A percentile compares a stretch with the other conserved stretches of the same genome.
Conservation (phyloP, 306 rosid species). For the Begonia loranthoides region DNA sequence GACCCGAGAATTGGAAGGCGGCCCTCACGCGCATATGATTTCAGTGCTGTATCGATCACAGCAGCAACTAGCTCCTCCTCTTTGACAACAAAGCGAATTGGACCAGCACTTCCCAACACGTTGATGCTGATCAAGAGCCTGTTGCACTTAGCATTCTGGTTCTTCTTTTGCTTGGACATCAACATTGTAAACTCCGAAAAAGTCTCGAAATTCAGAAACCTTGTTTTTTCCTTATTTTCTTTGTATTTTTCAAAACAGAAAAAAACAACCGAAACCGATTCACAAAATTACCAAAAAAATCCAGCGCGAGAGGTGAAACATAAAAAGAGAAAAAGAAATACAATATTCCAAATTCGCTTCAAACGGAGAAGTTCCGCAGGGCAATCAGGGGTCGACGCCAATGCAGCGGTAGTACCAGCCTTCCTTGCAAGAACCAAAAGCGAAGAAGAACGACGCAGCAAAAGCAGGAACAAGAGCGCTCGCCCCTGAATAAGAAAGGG, state of each 20-base stretch:
- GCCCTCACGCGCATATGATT: slow-evolving; percentile 89
- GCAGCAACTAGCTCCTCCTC: slow-evolving; percentile 61
- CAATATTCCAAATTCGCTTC: background rate
- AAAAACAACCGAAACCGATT: background rate
- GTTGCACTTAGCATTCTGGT: slow-evolving; percentile 33
- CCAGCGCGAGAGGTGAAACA: background rate
- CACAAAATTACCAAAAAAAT: background rate
- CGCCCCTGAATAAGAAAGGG: slow-evolving; percentile 52
- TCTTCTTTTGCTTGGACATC: slow-evolving; percentile 78
- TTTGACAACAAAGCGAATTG: slow-evolving; percentile 72
- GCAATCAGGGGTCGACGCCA: slow-evolving; percentile 75
- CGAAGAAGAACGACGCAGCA: slow-evolving; percentile 36
- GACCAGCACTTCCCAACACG: slow-evolving; percentile 88
- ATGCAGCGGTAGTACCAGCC: slow-evolving; percentile 99
- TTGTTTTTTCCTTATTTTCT: background rate
- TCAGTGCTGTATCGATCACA: slow-evolving; percentile 70
- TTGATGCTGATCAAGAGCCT: slow-evolving; percentile 69
- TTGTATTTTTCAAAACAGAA: background rate
- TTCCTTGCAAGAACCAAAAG: slow-evolving; percentile 88
- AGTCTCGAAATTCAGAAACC: background rate
- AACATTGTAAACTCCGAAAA: slow-evolving; percentile 34
- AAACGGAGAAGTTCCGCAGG: background rate
- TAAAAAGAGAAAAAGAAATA: background rate
- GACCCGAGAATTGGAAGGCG: slow-evolving; percentile 72
- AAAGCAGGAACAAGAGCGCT: slow-evolving; percentile 57